Percentiles rank a stretch among this genome's conserved stretches.
Conservation (phyloP, 345 rosid species). For the Brassica cretica region DNA sequence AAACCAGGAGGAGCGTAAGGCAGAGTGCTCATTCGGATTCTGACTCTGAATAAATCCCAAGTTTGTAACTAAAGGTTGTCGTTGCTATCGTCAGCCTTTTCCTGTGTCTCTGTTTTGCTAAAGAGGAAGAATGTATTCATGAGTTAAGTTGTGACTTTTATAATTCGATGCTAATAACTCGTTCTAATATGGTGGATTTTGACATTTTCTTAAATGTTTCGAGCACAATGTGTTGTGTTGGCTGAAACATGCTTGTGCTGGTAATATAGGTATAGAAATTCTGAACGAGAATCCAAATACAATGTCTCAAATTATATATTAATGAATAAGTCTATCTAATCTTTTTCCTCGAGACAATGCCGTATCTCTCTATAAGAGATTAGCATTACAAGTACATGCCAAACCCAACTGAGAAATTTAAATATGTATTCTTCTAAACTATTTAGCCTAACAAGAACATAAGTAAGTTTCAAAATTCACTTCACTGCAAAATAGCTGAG, state of each 20-base stretch:
- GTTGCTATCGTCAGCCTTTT: neutral
- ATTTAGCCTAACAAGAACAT: neutral
- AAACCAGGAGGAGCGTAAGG: slow-evolving; percentile 68
- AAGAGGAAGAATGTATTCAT: neutral
- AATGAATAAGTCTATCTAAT: too few species aligned
- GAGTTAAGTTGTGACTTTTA: neutral
- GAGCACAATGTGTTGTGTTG: neutral
- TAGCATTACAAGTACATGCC: too few species aligned
- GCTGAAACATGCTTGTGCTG: neutral
- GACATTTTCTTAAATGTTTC: neutral
- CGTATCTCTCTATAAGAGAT: too few species aligned
- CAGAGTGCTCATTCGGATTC: slow-evolving; percentile 63
- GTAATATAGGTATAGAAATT: neutral
- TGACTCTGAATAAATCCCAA: slow-evolving; percentile 51
- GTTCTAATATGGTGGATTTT: too few species aligned
- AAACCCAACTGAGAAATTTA: too few species aligned
- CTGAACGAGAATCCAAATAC: neutral
- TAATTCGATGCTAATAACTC: neutral
- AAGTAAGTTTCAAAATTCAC: neutral
- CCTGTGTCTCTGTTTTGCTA: neutral
- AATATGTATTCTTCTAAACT: too few species aligned
- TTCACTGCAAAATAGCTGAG: neutral
- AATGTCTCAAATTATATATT: neutral
- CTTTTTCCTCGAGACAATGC: too few species aligned
- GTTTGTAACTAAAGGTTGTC: neutral